Evolutionary conservation across 345 rosid species (phyloP).

Genomic region (Eucalyptus polybractea): DNA sequence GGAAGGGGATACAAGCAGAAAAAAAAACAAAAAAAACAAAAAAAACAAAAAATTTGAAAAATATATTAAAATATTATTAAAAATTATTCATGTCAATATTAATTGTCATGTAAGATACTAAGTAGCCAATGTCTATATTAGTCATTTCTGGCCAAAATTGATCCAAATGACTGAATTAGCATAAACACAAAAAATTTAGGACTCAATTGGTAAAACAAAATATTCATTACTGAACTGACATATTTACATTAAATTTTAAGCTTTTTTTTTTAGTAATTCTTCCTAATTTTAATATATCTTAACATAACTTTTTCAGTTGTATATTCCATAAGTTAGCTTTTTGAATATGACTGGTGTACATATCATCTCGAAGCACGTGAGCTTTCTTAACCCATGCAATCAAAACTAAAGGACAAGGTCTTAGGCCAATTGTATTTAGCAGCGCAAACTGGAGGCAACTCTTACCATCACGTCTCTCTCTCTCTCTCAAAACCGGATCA

Average conservation of each 20-base stretch:
- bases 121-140: fast-evolving
- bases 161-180: fast-evolving
- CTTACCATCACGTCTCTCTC: background rate
- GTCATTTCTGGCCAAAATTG: fast-evolving
- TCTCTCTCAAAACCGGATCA: background rate
- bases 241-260: fast-evolving
- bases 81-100: too few relatives aligned
- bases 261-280: too few relatives aligned
- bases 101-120: fast-evolving
- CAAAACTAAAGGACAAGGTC: background rate
- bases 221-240: fast-evolving
- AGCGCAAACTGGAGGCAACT: background rate
- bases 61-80: too few relatives aligned
- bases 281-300: background rate
- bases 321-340: background rate
- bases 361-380: background rate
- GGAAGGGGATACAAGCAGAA: fast-evolving
- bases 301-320: background rate
- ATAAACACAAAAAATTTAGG: fast-evolving
- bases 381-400: background rate
- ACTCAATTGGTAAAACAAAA: too few relatives aligned
- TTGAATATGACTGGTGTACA: background rate
- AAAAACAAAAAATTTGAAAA: fast-evolving
- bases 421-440: background rate
- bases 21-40: fast-evolving